phyloP scores from a whole-genome alignment of 495 filamentous ascomycete species.

The Friedmanniomyces endolithicus region DNA sequence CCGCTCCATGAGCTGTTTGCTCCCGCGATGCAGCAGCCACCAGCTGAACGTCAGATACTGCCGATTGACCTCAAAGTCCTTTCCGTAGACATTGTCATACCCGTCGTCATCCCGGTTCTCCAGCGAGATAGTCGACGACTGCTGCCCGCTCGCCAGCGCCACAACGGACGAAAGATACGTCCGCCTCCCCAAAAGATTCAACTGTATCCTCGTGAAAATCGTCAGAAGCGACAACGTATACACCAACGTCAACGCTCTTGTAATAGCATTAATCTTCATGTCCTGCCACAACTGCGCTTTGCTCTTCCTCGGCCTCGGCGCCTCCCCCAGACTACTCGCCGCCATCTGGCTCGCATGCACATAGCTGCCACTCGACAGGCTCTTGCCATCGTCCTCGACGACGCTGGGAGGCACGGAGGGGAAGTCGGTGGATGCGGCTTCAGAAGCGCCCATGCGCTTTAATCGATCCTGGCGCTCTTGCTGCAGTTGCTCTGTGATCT shows the following conservation, averaged over 20 bases:
- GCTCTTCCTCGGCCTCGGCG: constrained; percentile 49
- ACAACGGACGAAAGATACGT: constrained; percentile 94
- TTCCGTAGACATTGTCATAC: constrained; percentile 64
- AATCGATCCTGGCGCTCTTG: constrained; percentile 75
- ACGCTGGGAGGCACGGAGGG: constrained; percentile 64
- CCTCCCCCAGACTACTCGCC: constrained; percentile 35
- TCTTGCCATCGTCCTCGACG: constrained; percentile 69
- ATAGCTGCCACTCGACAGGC: constrained; percentile 66
- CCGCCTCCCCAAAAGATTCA: constrained; percentile 88
- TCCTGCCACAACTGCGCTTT: constrained; percentile 96
- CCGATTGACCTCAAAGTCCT: constrained; percentile 87
- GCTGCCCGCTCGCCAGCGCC: constrained; percentile 47
- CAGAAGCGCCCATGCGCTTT: constrained; percentile 37
- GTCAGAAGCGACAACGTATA: constrained; percentile 84
- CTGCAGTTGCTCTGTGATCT: constrained; percentile 80
- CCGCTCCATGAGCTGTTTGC: constrained; percentile 63
- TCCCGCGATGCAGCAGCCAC: constrained; percentile 92
- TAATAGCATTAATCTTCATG: constrained; percentile 88
- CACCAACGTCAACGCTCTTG: constrained; percentile 76
- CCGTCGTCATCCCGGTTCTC: constrained; percentile 84
- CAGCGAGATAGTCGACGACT: constrained; percentile 60
- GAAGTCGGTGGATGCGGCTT: constrained; percentile 46
- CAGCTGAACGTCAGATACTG: constrained; percentile 92
- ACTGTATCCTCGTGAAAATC: constrained; percentile 86
- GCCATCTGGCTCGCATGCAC: constrained; percentile 65